These are phyloP conservation scores for Madurella mycetomatis DNA, from an alignment of 2,329 filamentous ascomycete species.

Conservation along the genomic window DNA sequence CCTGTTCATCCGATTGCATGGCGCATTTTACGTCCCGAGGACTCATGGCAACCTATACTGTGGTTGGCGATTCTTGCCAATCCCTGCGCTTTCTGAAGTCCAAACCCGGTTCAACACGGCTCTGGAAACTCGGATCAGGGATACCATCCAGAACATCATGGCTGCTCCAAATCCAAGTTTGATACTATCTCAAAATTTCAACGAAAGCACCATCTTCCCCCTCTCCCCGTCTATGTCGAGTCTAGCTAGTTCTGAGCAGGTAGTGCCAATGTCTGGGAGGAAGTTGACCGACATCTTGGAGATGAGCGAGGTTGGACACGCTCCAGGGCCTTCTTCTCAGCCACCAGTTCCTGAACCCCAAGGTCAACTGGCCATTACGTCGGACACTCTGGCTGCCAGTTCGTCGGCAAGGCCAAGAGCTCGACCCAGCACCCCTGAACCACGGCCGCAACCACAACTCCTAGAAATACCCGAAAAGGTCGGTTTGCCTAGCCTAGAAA, in stretches of 20 bases:
- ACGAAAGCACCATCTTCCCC: constrained; percentile 17
- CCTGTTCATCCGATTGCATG: constrained; percentile 40
- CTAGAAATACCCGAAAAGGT: not conserved
- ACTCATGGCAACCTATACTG: constrained; percentile 43
- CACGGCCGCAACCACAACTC: not conserved
- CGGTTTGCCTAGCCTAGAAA: too few relatives aligned
- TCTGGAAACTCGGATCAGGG: constrained; percentile 9
- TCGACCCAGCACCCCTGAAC: not conserved
- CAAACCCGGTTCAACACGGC: constrained; percentile 6
- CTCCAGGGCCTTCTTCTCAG: not conserved
- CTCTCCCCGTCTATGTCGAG: constrained; percentile 5
- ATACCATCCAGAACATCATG: constrained; percentile 1
- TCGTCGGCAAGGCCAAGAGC: not conserved
- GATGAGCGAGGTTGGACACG: not conserved
- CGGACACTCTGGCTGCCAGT: not conserved
- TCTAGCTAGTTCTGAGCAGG: not conserved
- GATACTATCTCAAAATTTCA: constrained; percentile 6
- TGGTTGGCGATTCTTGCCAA: constrained; percentile 40
- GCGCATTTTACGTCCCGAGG: constrained; percentile 37
- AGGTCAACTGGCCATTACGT: not conserved
- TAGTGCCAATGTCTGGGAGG: not conserved
- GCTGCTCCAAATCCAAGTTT: not conserved
- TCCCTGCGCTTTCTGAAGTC: constrained; percentile 4
- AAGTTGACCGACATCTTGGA: not conserved
- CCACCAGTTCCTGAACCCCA: not conserved